Base-by-base conservation (phyloP, 2,329 filamentous ascomycete species). In the Aspergillus aculeatinus region DNA sequence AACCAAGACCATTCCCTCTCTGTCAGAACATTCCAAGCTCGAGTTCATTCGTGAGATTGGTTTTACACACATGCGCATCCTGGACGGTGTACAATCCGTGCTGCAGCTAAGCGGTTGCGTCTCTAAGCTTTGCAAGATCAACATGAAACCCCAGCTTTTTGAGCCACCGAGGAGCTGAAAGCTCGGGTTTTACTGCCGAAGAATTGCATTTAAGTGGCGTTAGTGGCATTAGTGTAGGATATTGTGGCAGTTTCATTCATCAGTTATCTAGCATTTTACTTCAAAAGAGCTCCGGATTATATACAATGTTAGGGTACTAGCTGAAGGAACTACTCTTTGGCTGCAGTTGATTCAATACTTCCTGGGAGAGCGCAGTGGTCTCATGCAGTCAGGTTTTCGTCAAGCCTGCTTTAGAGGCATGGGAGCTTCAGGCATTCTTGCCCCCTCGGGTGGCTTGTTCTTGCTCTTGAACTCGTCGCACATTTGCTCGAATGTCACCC, bases 21-120 rank as follows among this genome's bases (percentile, higher is more conserved):
- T 99, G 59, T 95, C 92, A 67, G 95, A 99, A 78, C 92, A 98
- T 76, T 88, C 92, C 16, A 97, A 97, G 80, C 82, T 99, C 63
- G 94, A 98, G 74, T 99, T 98, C 69, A 96, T 98, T 79, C 94
- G 92, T 79, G 95, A 97, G 79, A 99, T 99, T 76, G 95, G 95
- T 56, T 98, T 98, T 77, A 96, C 95, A 2, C 95, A 99, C 74
- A 99, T 99, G 95, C 93, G 96, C 76, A 94, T 99, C 58, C 81
- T 99, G n/a, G 95, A 99, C 74, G 95, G 95, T 31, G 91, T 99
- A 25, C 94, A 98, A 78, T 97, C 94, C 7, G 84, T 97, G 63
- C 83, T 99, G 60, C 95, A 99, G 77, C 83, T 99, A 50, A 96
- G 92, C 72, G 95, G 94, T 11, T 98, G 94, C 73, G 84, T 99